phyloP scores from a whole-genome alignment of 768 basidiomycete genomes.

The Agrocybe chaxingu region DNA sequence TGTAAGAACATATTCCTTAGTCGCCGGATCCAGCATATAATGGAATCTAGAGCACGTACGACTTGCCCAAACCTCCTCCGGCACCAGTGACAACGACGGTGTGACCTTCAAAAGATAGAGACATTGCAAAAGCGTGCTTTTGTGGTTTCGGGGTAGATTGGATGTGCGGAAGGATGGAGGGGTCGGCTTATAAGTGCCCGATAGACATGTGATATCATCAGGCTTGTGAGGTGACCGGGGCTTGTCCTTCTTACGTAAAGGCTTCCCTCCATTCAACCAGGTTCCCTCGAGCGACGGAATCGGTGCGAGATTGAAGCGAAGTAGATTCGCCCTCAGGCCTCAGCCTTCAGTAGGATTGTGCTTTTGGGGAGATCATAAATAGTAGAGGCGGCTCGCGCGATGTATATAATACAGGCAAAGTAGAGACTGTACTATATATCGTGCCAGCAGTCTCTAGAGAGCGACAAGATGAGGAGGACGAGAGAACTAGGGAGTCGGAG shows the following conservation, averaged over 20 bases:
- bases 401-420: slow-evolving; percentile 32
- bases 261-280: not conserved
- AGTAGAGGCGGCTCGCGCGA: slow-evolving; percentile 29
- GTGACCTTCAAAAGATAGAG: slow-evolving; percentile 79
- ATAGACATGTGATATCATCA: not conserved
- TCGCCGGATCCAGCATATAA: not conserved
- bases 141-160: slow-evolving; percentile 2
- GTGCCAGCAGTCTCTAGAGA: slow-evolving; percentile 19
- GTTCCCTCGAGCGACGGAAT: not conserved
- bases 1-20: slow-evolving; percentile 23
- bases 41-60: slow-evolving; percentile 48
- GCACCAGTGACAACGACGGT: slow-evolving; percentile 96
- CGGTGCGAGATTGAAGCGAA: not conserved
- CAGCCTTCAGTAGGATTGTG: not conserved
- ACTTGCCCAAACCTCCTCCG: slow-evolving; percentile 90
- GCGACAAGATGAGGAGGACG: slow-evolving; percentile 18
- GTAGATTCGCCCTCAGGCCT: not conserved
- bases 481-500: slow-evolving; percentile 17
- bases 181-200: not conserved
- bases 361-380: slow-evolving; percentile 14
- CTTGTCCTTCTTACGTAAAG: not conserved
- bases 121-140: slow-evolving; percentile 28
- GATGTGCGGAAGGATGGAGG: slow-evolving; percentile 2
- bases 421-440: slow-evolving; percentile 25
- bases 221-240: not conserved